A percentile compares a stretch with the other conserved stretches of the same genome.
Conservation (phyloP, 2,329 filamentous ascomycete species). For the Leptographium wingfieldii region DNA sequence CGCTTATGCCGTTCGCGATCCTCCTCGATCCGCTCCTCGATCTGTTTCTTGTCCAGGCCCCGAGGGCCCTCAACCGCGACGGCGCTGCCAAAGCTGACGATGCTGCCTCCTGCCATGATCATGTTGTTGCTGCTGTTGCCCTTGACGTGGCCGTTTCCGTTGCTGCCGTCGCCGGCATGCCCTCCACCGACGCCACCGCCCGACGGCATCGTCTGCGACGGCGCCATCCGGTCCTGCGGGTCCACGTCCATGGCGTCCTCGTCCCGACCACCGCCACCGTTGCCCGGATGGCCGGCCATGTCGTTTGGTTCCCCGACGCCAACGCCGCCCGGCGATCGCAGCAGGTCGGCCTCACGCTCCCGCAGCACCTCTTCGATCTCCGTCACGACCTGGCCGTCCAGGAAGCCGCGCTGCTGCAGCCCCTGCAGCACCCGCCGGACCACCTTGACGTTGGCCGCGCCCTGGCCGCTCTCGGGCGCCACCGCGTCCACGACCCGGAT, state of each 20-base stretch:
- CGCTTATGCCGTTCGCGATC: constrained; percentile 92
- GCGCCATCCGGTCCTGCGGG: constrained; percentile 23
- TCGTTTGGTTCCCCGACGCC: neutral
- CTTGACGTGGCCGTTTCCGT: neutral
- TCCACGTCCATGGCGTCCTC: constrained; percentile 21
- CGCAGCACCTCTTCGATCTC: constrained; percentile 78
- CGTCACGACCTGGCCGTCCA: constrained; percentile 59
- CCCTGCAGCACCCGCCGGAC: constrained; percentile 65
- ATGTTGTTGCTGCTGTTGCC: neutral
- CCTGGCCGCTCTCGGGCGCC: constrained; percentile 72
- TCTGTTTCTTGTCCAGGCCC: constrained; percentile 67
- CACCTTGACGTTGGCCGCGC: constrained; percentile 88
- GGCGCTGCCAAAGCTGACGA: neutral
- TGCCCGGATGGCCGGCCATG: neutral
- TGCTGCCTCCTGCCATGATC: constrained; percentile 4
- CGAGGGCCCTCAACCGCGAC: constrained; percentile 10
- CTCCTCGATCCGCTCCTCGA: constrained; percentile 94
- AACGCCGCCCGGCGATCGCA: constrained; percentile 30
- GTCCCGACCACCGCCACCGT: neutral
- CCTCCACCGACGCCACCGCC: constrained; percentile 5
- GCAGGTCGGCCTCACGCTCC: constrained; percentile 56
- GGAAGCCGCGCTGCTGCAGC: constrained; percentile 56
- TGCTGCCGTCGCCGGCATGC: neutral
- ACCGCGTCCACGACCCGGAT: constrained; percentile 84
- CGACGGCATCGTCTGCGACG: constrained; percentile 27